phyloP scores from a whole-genome alignment of 2,329 filamentous ascomycete species.

The Colletotrichum gigasporum region DNA sequence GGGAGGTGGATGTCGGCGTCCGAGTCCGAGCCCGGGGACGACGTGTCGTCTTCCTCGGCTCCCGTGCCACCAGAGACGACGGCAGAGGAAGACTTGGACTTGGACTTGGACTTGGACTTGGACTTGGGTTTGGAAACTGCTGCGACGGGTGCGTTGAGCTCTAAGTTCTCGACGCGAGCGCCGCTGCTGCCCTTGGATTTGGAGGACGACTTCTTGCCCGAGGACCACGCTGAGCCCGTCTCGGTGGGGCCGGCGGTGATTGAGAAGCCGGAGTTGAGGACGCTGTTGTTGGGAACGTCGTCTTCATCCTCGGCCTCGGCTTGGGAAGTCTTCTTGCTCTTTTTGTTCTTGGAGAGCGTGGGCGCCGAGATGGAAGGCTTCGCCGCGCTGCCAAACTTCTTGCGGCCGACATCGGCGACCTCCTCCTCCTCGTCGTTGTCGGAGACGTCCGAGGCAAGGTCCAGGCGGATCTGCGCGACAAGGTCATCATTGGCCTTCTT shows the following conservation, averaged over 20 bases:
- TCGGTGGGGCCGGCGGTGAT: slow-evolving; percentile 36
- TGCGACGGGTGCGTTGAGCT: slow-evolving; percentile 47
- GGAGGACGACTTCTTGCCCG: slow-evolving; percentile 47
- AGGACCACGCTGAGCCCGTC: slow-evolving; percentile 53
- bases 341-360: slow-evolving; percentile 35
- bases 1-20: slow-evolving; percentile 60
- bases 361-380: slow-evolving; percentile 43
- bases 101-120: slow-evolving; percentile 40
- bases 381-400: slow-evolving; percentile 67
- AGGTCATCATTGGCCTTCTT: slow-evolving; percentile 85
- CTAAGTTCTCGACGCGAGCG: slow-evolving; percentile 46
- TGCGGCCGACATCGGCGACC: slow-evolving; percentile 71
- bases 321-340: slow-evolving; percentile 43
- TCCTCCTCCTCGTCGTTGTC: slow-evolving; percentile 61
- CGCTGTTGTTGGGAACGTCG: slow-evolving; percentile 35
- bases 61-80: neutral
- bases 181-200: slow-evolving; percentile 6
- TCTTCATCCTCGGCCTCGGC: slow-evolving; percentile 38
- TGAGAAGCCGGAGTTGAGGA: slow-evolving; percentile 35
- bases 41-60: slow-evolving; percentile 40
- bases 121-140: slow-evolving; percentile 29
- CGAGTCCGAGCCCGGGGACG: slow-evolving; percentile 46
- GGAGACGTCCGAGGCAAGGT: slow-evolving; percentile 72
- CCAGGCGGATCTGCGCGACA: slow-evolving; percentile 73
- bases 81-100: slow-evolving; percentile 34